Percentiles rank a stretch among this genome's conserved stretches.
Evolutionary conservation across 768 basidiomycete genomes (phyloP).

Genomic region (Megacollybia marginata): DNA sequence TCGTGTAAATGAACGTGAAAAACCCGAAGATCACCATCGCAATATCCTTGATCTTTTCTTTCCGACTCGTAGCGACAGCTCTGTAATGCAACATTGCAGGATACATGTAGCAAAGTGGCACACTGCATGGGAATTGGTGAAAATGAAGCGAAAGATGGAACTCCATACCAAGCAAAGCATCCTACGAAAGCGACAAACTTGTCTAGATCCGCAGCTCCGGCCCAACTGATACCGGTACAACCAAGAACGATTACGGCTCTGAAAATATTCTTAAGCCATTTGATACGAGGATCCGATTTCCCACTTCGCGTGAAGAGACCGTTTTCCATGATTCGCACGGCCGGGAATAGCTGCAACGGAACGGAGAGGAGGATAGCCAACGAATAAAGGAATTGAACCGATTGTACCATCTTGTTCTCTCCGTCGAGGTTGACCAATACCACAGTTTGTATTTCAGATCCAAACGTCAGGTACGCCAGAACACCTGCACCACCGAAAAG

Average conservation of each 20-base stretch:
- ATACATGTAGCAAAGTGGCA: slow-evolving; percentile 91
- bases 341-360: slow-evolving; percentile 96
- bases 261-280: slow-evolving; percentile 96
- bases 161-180: slow-evolving; percentile 82
- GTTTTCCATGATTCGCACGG: slow-evolving; percentile 95
- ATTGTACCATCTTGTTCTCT: slow-evolving; percentile 80
- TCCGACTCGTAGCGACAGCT: slow-evolving; percentile 69
- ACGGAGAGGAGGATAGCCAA: slow-evolving; percentile 88
- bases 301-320: slow-evolving; percentile 86
- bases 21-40: slow-evolving; percentile 37
- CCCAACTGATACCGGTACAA: slow-evolving; percentile 77
- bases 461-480: slow-evolving; percentile 84
- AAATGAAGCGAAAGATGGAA: slow-evolving; percentile 1
- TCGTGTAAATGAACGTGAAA: neutral
- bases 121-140: slow-evolving; percentile 35
- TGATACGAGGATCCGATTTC: slow-evolving; percentile 72
- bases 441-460: slow-evolving; percentile 82
- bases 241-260: slow-evolving; percentile 67
- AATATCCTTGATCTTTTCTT: slow-evolving; percentile 61
- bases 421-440: slow-evolving; percentile 90
- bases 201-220: slow-evolving; percentile 83
- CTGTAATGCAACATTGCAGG: slow-evolving; percentile 90
- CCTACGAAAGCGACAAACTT: slow-evolving; percentile 94
- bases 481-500: slow-evolving; percentile 86
- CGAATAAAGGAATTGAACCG: slow-evolving; percentile 83